phyloP scores from a whole-genome alignment of 2,329 filamentous ascomycete species.

The Salinomyces thailandicus region DNA sequence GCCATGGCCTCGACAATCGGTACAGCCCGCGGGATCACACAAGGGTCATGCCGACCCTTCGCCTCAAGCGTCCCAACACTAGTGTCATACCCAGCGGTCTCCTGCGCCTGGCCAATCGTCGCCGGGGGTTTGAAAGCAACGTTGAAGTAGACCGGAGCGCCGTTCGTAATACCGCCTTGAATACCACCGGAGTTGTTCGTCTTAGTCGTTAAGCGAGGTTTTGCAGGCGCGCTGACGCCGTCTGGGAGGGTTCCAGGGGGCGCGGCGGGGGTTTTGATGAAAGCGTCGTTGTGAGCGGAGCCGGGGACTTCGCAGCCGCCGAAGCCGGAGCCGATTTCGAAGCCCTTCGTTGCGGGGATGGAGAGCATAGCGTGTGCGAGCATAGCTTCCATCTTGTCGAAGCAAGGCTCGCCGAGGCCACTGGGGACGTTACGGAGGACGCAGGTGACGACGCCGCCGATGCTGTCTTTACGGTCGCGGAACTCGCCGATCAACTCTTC shows the following conservation, averaged over 20 bases:
- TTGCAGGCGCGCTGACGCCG: conserved; percentile 24
- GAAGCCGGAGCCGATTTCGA: conserved; percentile 92
- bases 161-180: conserved; percentile 91
- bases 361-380: conserved; percentile 90
- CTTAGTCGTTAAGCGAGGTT: conserved; percentile 64
- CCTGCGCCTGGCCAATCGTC: conserved; percentile 82
- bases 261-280: conserved; percentile 49
- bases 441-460: conserved; percentile 89
- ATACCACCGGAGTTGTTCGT: conserved; percentile 94
- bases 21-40: conserved; percentile 76
- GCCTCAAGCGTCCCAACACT: conserved; percentile 69
- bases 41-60: conserved; percentile 90
- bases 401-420: conserved; percentile 85
- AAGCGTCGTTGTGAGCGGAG: conserved; percentile 85
- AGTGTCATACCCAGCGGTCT: conserved; percentile 69
- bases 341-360: conserved; percentile 90
- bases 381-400: conserved; percentile 88
- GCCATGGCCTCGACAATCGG: conserved; percentile 90
- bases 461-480: conserved; percentile 72
- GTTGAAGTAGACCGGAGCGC: conserved; percentile 86
- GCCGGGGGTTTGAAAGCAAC: conserved; percentile 92
- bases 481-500: conserved; percentile 66
- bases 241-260: conserved; percentile 33
- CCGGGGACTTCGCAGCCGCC: conserved; percentile 75
- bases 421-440: conserved; percentile 77